Base-by-base conservation (phyloP, 345 rosid genomes). In the Isatis tinctoria region DNA sequence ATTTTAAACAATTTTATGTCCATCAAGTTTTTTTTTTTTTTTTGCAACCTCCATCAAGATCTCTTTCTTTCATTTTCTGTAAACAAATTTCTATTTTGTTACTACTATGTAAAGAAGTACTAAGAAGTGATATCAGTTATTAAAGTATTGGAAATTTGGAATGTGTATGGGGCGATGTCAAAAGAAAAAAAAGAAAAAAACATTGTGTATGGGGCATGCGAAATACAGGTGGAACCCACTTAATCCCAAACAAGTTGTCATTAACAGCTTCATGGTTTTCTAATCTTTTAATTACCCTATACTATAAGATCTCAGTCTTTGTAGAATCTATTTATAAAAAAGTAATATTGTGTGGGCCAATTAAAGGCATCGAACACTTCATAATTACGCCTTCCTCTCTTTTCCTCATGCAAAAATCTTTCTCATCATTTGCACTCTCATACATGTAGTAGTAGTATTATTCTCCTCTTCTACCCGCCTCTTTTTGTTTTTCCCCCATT, bases 171-270 rank as follows among this genome's bases (percentile, higher is more conserved):
- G 1, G 24, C 24, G 24, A 22, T 22, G 24, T 22, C 24, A 22
- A 22, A 22, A 22, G 24, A 22, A 22, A 22, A 22, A 22, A 22
- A 22, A 22, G 2, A 22, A 22, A 22, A 22, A 22, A 22, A 1
- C 24, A 22, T 1, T 47, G 56, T 43, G 57, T 56, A 56, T 33
- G 49, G 27, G 70, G 56, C 52, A 66, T 59, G 67, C 59, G 40
- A 30, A 59, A 67, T 74, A 74, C 73, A 74, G 54, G 78, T 67
- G 78, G 78, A 67, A 67, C 78, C 78, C 78, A 74, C 73, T 67
- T 49, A 67, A 67, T 67, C 73, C 28, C 78, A 57, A 37, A 33
- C 65, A 74, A 57, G 65, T 57, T 57, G 49, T 65, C 44, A 54
- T 45, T 56, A 11, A 65, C 72, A 41, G 56, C 32, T 51, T 30